Evolutionary conservation across 257 asterid genomes (phyloP).

Genomic region (Cynanchum wilfordii): DNA sequence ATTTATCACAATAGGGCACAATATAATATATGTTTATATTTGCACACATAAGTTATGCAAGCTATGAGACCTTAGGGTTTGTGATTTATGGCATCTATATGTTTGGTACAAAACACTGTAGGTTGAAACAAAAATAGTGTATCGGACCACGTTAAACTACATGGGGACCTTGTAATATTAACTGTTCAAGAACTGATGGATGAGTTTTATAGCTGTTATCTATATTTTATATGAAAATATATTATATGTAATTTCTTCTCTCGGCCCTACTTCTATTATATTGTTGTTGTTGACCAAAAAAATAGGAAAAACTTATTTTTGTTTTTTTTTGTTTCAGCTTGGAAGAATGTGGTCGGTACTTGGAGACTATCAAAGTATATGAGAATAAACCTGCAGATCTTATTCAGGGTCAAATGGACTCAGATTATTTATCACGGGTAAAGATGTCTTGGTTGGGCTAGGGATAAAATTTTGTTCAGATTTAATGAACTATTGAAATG

Average conservation of each 20-base stretch:
- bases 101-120: background rate
- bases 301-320: background rate
- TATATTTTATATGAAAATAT: background rate
- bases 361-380: conserved; percentile 93
- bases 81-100: background rate
- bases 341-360: conserved; percentile 97
- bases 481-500: background rate
- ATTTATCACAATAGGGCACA: background rate
- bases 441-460: conserved; percentile 10
- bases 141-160: background rate
- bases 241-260: background rate
- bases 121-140: background rate
- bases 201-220: background rate
- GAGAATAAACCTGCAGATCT: conserved; percentile 95
- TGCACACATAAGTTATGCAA: background rate
- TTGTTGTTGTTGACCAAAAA: background rate
- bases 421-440: conserved; percentile 91
- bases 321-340: conserved; percentile 37
- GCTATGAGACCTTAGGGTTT: background rate
- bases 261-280: background rate
- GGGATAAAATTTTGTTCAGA: background rate
- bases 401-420: conserved; percentile 97
- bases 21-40: background rate
- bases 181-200: background rate
- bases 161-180: background rate